Evolutionary conservation across 495 filamentous ascomycete genomes (phyloP), one percentile per base, ranked within the genome.

Genomic region (Tuber magnatum): DNA sequence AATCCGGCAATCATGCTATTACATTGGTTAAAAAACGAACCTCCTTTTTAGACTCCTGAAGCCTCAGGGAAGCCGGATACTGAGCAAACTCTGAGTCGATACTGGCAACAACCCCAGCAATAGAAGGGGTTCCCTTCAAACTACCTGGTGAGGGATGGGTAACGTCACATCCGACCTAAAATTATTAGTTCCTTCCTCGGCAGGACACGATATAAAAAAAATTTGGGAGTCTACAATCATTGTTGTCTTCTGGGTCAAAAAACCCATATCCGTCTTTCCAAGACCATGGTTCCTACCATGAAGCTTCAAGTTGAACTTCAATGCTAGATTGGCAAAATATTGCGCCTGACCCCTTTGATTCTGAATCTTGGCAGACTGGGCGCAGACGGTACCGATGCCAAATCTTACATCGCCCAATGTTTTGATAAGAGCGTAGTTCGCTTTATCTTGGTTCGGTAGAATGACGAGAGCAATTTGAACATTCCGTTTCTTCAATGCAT

Each of bases 71-170:
- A 12, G 87, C 91, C 1, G 92, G 92, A 87, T 90, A 97, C 77
- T 94, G 92, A 0, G 82, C 85, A 18, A 92, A 86, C 24, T 85
- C 77, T 0, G 78, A 79, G 81, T 95, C 91, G 44, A 90, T 81
- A 73, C 89, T 92, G 0, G 92, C 89, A 16, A 95, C 92, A 71
- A 97, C 86, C 5, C 87, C 90, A 3, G 93, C 92, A 73, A 95
- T 88, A 78, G 90, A 92, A 8, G 93, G 93, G 1, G 88, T 86
- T 8, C 84, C 84, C 18, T 85, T 82, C 0, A 85, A 74, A 24
- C 88, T 88, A 0, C 92, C 87, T 14, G 93, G 92, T 0, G 92
- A 92, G 0, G 94, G 94, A 79, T 97, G 94, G 0, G 93, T 95
- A 3, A 97, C 93, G 79, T 97, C 94, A 68, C 93, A 90, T 0